Evolutionary conservation across 1,284 basidiomycete genomes (phyloP).

Genomic region (Irpex sp.): DNA sequence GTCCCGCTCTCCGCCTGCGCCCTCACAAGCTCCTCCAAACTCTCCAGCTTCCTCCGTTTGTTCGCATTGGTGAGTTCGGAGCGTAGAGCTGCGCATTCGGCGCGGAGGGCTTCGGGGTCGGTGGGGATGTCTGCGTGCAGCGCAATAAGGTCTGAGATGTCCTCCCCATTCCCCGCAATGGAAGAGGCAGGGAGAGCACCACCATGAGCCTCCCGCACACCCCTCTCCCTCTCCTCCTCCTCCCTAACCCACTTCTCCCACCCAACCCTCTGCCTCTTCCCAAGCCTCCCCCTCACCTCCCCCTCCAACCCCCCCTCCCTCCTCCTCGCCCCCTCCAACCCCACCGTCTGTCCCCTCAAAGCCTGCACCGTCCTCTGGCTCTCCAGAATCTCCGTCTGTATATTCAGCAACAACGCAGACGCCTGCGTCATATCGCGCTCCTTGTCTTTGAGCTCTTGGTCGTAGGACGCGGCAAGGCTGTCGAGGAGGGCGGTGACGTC

Average conservation of each 20-base stretch:
- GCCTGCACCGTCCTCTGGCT: slow-evolving; percentile 75
- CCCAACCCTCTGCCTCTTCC: slow-evolving; percentile 76
- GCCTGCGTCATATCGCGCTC: slow-evolving; percentile 93
- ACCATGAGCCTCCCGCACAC: slow-evolving; percentile 52
- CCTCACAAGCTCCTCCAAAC: slow-evolving; percentile 73
- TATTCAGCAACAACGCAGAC: slow-evolving; percentile 81
- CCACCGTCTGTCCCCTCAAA: slow-evolving; percentile 68
- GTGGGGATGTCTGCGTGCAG: slow-evolving; percentile 56
- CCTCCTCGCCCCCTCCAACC: slow-evolving; percentile 61
- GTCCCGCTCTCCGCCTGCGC: slow-evolving; percentile 89
- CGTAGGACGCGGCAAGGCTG: slow-evolving; percentile 88
- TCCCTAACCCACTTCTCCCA: slow-evolving; percentile 92
- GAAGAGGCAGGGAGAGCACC: slow-evolving; percentile 38
- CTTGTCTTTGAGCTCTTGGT: slow-evolving; percentile 88
- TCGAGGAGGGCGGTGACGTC: slow-evolving; percentile 89
- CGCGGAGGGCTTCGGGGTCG: slow-evolving; percentile 53
- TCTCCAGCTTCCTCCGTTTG: slow-evolving; percentile 61
- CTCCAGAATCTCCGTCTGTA: slow-evolving; percentile 91
- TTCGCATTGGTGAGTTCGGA: slow-evolving; percentile 59
- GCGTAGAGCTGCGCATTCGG: slow-evolving; percentile 58
- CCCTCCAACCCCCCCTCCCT: slow-evolving; percentile 62
- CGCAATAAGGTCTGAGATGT: slow-evolving; percentile 58
- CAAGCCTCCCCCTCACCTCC: slow-evolving; percentile 74
- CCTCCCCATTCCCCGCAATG: slow-evolving; percentile 47
- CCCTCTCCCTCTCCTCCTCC: slow-evolving; percentile 74